Evolutionary conservation across 208 protist species (phyloP), one percentile per base, ranked within the genome.

Genomic region (Trichomonas gallinae): DNA sequence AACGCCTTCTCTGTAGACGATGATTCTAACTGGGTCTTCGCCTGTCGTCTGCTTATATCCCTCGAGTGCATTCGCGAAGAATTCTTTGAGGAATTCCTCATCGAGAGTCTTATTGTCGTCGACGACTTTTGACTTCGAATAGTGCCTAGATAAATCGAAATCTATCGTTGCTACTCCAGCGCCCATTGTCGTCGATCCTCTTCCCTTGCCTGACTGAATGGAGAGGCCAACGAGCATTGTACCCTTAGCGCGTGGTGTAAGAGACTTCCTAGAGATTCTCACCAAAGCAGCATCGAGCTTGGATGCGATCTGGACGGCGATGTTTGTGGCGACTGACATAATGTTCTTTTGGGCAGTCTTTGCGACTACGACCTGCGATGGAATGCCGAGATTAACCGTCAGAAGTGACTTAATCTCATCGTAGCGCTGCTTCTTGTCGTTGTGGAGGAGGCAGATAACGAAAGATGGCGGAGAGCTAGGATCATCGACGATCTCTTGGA

Each of bases 1-100:
- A 93, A 93, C 87, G 38, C 87, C 87, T 44, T 93, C 87, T 40
- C 87, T 42, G 38, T 93, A 93, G 17, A 93, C 87, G 13, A 93
- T 38, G 26, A 93, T 51, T n/a, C 36, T 23, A 2, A 34, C 8
- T 51, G 87, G 87, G 15, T 34, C 42, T 34, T 34, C 40, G 17
- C 44, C 44, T 13, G 11, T 93, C 0, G 17, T 23, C 17, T 51
- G 3, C 3, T 58, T 93, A 26, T 44, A 93, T 38, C 38, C 6
- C 0, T 48, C 26, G 2, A 93, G 31, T 38, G n/a, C 87, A 10
- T 8, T 23, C 21, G 6, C 26, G 6, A 93, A 17, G 34, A 93
- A 93, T 8, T 93, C 44, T 6, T 0, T 34, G 13, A 93, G 0
- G 87, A 93, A 48, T 23, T 93, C 44, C 13, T 48, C 44, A 51